phyloP scores from a whole-genome alignment of 345 rosid species.

The Citrus mangshanensis region DNA sequence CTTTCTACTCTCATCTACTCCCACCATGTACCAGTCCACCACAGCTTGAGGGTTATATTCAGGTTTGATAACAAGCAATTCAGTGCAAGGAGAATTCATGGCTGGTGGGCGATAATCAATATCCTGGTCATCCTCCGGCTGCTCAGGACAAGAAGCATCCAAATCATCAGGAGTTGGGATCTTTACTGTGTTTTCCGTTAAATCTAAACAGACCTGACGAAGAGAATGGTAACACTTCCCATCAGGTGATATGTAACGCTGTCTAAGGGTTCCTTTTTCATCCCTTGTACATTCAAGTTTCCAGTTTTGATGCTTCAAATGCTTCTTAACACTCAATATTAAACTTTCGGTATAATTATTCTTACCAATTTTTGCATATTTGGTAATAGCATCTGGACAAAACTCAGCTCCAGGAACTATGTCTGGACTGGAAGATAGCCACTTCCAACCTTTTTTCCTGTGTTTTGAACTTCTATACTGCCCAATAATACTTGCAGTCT shows the following conservation, averaged over 20 bases:
- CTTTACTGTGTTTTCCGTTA: conserved; percentile 13
- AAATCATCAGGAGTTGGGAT: conserved; percentile 7
- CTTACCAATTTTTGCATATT: conserved; percentile 24
- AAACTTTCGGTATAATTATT: background rate
- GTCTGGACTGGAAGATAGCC: conserved; percentile 40
- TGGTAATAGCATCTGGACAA: conserved; percentile 48
- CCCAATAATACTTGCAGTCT: conserved; percentile 8
- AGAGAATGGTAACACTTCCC: conserved; percentile 55
- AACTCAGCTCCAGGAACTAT: conserved; percentile 44
- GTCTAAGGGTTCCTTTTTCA: conserved; percentile 13
- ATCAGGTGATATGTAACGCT: conserved; percentile 63
- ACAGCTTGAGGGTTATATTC: conserved; percentile 49
- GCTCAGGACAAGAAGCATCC: conserved; percentile 5
- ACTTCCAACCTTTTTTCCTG: conserved; percentile 15
- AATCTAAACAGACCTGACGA: conserved; percentile 36
- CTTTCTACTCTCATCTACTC: background rate
- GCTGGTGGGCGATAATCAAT: conserved; percentile 7
- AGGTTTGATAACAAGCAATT: conserved; percentile 20
- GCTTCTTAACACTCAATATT: conserved; percentile 34
- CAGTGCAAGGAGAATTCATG: conserved; percentile 8
- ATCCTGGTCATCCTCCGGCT: background rate
- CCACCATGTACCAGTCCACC: conserved; percentile 30
- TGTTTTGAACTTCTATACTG: background rate
- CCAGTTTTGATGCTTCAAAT: conserved; percentile 62
- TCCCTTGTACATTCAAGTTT: conserved; percentile 36